These are phyloP conservation scores for Fusarium sacchari DNA, from an alignment of 2,329 filamentous ascomycete genomes.

Conservation along the genomic window DNA sequence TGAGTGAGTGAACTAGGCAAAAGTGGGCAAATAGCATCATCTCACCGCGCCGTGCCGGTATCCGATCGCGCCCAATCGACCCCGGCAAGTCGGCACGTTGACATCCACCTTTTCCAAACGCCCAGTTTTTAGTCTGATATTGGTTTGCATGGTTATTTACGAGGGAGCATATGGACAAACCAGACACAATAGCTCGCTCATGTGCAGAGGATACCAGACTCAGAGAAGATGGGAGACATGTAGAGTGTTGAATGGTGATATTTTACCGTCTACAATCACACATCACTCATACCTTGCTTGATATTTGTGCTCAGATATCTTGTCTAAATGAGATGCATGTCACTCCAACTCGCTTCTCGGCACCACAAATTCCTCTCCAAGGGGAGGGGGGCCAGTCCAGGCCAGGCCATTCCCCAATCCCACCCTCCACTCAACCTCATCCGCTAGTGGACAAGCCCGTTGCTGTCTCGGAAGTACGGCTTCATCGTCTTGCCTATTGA, in stretches of 20 bases:
- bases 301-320: background rate
- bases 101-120: slow-evolving; percentile 40
- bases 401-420: background rate
- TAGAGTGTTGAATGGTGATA: background rate
- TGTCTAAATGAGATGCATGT: background rate
- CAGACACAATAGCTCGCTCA: background rate
- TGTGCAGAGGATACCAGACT: background rate
- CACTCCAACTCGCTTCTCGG: slow-evolving; percentile 30
- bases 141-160: background rate
- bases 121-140: slow-evolving; percentile 20
- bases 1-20: background rate
- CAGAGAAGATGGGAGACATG: fast-evolving
- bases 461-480: slow-evolving; percentile 45
- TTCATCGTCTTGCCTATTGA: slow-evolving; percentile 30
- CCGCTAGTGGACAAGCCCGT: slow-evolving; percentile 31
- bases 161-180: background rate
- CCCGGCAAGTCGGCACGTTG: slow-evolving; percentile 44
- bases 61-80: slow-evolving; percentile 45
- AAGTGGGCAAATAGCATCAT: slow-evolving; percentile 43
- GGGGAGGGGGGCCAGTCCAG: too few relatives aligned
- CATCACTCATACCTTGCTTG: background rate
- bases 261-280: background rate
- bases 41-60: slow-evolving; percentile 46
- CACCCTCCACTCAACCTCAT: slow-evolving; percentile 16
- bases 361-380: slow-evolving; percentile 20